Evolutionary conservation across 768 basidiomycete genomes (phyloP).

Genomic region (Rhizopogon salebrosus): DNA sequence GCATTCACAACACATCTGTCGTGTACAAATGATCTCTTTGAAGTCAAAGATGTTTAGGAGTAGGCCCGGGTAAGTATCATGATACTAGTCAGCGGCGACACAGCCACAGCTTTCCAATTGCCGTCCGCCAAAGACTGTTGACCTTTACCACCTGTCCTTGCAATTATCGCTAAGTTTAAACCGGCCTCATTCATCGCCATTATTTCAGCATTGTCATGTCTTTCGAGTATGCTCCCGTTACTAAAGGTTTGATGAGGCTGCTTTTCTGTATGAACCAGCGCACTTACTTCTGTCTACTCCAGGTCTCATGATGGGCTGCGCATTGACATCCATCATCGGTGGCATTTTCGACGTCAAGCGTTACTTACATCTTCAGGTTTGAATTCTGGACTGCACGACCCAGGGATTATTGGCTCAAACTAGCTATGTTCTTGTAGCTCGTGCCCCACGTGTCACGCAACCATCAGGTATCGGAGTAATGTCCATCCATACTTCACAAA

Average conservation of each 20-base stretch:
- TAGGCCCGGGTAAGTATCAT: too few relatives aligned
- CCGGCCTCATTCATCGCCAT: neutral
- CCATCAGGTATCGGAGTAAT: slow-evolving; percentile 59
- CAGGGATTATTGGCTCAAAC: slow-evolving; percentile 2
- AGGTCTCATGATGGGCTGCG: slow-evolving; percentile 78
- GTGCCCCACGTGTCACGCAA: slow-evolving; percentile 87
- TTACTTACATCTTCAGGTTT: slow-evolving; percentile 79
- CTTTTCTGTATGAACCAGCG: neutral
- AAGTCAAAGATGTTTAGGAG: too few relatives aligned
- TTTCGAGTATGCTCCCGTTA: slow-evolving; percentile 78
- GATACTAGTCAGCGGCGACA: too few relatives aligned
- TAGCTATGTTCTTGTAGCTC: slow-evolving; percentile 39
- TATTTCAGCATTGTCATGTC: slow-evolving; percentile 43
- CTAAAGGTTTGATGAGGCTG: slow-evolving; percentile 54
- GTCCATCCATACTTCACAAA: slow-evolving; percentile 7
- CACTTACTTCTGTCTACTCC: slow-evolving; percentile 1
- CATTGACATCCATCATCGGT: slow-evolving; percentile 64
- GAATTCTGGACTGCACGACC: slow-evolving; percentile 12
- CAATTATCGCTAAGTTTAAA: too few relatives aligned
- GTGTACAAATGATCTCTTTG: too few relatives aligned
- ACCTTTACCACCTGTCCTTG: too few relatives aligned
- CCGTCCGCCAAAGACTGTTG: too few relatives aligned
- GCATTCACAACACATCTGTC: too few relatives aligned
- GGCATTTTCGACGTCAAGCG: slow-evolving; percentile 86
- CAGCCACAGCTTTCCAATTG: neutral